Conservation (phyloP, 768 basidiomycete genomes). For the Clavulina sp. region DNA sequence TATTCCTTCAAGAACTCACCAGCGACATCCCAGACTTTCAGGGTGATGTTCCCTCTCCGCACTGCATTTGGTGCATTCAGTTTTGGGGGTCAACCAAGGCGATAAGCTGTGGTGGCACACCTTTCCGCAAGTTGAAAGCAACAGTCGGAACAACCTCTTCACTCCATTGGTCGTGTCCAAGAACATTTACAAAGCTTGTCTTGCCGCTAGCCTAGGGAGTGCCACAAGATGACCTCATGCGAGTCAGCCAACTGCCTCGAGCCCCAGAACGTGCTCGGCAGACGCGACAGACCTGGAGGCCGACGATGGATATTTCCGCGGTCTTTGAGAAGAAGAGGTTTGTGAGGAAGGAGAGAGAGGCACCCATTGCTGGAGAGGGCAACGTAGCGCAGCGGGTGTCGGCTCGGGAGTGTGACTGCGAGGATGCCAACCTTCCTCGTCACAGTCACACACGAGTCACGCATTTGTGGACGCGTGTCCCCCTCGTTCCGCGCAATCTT, state of each 20-base stretch:
- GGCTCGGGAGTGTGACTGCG: no score
- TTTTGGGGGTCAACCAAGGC: neutral
- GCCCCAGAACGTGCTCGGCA: conserved; percentile 1
- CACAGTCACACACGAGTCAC: no score
- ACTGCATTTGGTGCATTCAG: conserved; percentile 21
- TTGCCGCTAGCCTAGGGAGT: conserved; percentile 72
- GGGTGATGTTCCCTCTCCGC: conserved; percentile 71
- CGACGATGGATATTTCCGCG: conserved; percentile 82
- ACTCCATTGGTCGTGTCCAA: conserved; percentile 71
- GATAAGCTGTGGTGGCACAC: neutral
- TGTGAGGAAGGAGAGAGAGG: conserved; percentile 40
- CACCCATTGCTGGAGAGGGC: no score
- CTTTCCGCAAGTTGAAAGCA: conserved; percentile 75
- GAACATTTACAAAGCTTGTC: conserved; percentile 85
- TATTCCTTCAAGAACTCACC: conserved; percentile 27
- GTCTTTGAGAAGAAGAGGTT: conserved; percentile 72
- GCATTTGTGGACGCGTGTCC: no score
- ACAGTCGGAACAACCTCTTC: conserved; percentile 95
- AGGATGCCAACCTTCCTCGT: no score
- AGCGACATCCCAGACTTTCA: conserved; percentile 94
- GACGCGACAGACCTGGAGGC: conserved; percentile 49
- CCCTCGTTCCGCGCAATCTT: no score
- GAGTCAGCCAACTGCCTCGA: conserved; percentile 1
- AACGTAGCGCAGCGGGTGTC: no score
- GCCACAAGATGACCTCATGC: neutral